A percentile compares a stretch with the other conserved stretches of the same genome.
Conservation (phyloP, 148 eudicot genomes). For the Dysphania ambrosioides region DNA sequence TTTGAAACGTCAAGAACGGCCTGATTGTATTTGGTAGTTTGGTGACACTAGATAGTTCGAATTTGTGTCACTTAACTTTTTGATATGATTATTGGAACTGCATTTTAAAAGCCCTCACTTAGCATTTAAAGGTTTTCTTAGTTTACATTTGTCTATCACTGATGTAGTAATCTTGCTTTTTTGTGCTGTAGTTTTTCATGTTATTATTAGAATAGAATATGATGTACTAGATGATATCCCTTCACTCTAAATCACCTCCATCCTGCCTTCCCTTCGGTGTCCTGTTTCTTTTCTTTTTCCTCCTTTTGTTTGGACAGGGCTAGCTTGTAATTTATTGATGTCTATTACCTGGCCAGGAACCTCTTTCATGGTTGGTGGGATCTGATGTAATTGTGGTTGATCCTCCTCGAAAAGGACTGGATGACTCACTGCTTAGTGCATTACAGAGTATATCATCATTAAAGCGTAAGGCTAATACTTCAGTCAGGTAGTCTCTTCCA, state of each 20-base stretch:
- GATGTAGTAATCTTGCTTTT: background rate
- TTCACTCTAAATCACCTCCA: background rate
- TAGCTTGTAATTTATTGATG: slow-evolving; percentile 8
- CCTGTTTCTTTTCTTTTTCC: background rate
- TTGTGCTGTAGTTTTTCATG: background rate
- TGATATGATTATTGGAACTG: no score
- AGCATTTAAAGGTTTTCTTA: no score
- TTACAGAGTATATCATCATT: slow-evolving; percentile 44
- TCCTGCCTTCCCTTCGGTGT: background rate
- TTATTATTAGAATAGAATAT: background rate
- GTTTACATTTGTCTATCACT: no score
- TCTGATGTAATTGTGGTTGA: slow-evolving; percentile 93
- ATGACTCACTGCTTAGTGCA: slow-evolving; percentile 57
- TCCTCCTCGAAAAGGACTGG: slow-evolving; percentile 97
- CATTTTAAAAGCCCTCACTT: no score
- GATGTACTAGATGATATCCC: background rate
- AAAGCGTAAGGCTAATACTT: slow-evolving; percentile 42
- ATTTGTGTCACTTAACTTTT: no score
- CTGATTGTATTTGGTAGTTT: no score
- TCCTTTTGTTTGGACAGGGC: background rate
- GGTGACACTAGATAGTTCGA: no score
- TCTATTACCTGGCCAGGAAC: slow-evolving; percentile 48
- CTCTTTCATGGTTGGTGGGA: slow-evolving; percentile 88
- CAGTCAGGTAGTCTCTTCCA: slow-evolving; percentile 44
- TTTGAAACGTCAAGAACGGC: no score